Evolutionary conservation across 257 asterid species (phyloP), one percentile per base, ranked within the genome.

Genomic region (Paulownia fortunei): DNA sequence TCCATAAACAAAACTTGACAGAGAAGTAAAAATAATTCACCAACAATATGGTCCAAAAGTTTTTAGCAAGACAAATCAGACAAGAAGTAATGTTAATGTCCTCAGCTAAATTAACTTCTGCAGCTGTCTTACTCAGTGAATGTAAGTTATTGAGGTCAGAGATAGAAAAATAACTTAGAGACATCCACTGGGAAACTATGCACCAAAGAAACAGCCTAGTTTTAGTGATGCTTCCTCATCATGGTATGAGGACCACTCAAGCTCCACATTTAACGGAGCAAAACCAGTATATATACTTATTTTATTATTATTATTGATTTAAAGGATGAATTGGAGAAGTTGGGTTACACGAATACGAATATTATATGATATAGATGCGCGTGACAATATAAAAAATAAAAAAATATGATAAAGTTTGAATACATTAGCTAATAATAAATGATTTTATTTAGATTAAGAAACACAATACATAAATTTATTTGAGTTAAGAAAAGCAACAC

Each of bases 211-310:
- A 76, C 24, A 44, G 55, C n/a, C 67, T 74, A 39, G 37, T 37
- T 41, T 23, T 49, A 10, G 23, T 64, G 60, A 52, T 54, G 64
- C 55, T 63, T 52, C 52, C 39, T 32, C 74, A 65, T 26, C 19
- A 41, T 63, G 6, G 30, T 4, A 23, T 26, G 18, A 51, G 80
- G 80, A 76, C 80, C 80, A 76, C 74, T 4, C 11, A 11, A 49
- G 64, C 26, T 63, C 62, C 49, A 27, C 11, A 30, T 36, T 3
- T 74, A 3, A 60, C 68, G 67, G 23, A n/a, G 36, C 9, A 56
- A 23, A 8, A 32, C 19, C 16, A 59, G 8, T 19, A 59, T 30
- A 30, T 44, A 19, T 13, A 41, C 3, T 4, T 8, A 7, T 41
- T 7, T 26, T 68, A 6, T 16, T 21, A 23, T 12, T 15, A 10